Evolutionary conservation across 1,284 basidiomycete genomes (phyloP).

Genomic region (Ganoderma sp.): DNA sequence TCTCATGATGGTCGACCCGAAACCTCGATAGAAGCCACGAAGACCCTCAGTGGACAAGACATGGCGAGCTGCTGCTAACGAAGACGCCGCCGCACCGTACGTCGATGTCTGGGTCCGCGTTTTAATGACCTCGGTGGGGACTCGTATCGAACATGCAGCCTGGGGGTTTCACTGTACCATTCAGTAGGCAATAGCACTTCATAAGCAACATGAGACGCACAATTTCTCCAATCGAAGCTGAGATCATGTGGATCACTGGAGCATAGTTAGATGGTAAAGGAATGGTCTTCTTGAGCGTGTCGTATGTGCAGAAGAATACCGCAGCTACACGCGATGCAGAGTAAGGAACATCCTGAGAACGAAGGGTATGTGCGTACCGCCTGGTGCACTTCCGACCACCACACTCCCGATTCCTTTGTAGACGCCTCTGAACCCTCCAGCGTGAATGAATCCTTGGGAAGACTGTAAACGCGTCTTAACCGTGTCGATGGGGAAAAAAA

Average conservation of each 20-base stretch:
- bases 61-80: conserved; percentile 53
- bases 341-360: neutral
- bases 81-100: conserved; percentile 62
- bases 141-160: conserved; percentile 91
- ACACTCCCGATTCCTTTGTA: conserved; percentile 97
- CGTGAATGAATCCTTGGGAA: conserved; percentile 81
- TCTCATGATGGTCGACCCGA: conserved; percentile 77
- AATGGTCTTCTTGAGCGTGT: conserved; percentile 80
- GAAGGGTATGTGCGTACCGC: conserved; percentile 62
- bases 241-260: conserved; percentile 79
- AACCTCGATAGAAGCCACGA: conserved; percentile 80
- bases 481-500: conserved; percentile 97
- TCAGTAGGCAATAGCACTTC: conserved; percentile 35
- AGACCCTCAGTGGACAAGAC: conserved; percentile 65
- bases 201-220: conserved; percentile 51
- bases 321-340: conserved; percentile 64
- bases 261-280: conserved; percentile 64
- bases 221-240: conserved; percentile 85
- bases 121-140: conserved; percentile 95
- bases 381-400: conserved; percentile 93
- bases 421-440: conserved; percentile 91
- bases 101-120: conserved; percentile 80
- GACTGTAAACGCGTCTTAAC: conserved; percentile 95
- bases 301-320: conserved; percentile 95
- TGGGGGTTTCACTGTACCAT: conserved; percentile 41